Percentiles rank a stretch among this genome's conserved stretches.
phyloP scores from a whole-genome alignment of 331 rosid species.

The Malus hybrid region DNA sequence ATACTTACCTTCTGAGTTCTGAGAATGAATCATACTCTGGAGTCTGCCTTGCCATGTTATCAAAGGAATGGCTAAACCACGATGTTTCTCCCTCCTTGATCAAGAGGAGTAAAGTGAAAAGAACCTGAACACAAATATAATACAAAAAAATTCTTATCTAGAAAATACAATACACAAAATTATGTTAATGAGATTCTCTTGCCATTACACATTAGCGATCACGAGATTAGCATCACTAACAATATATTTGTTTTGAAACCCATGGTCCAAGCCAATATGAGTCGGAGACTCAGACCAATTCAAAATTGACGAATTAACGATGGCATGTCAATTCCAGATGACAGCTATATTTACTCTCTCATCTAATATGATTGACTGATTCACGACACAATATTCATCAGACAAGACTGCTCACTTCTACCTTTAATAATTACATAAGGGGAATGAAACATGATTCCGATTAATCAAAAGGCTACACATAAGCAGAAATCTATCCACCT shows the following conservation, averaged over 20 bases:
- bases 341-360: neutral
- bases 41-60: slow-evolving; percentile 27
- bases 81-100: slow-evolving; percentile 72
- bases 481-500: neutral
- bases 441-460: neutral
- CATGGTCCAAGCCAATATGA: neutral
- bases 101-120: slow-evolving; percentile 3
- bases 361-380: neutral
- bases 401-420: neutral
- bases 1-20: slow-evolving; percentile 14
- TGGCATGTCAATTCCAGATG: neutral
- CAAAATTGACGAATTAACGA: neutral
- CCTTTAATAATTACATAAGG: neutral
- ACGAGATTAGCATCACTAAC: neutral
- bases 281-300: neutral
- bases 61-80: slow-evolving; percentile 56
- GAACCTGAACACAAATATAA: slow-evolving; percentile 18
- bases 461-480: neutral
- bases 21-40: slow-evolving; percentile 38
- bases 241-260: neutral
- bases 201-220: neutral
- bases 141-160: neutral
- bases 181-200: neutral
- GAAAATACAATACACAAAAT: neutral
- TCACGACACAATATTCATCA: neutral